A percentile compares a stretch with the other conserved stretches of the same genome.
These are phyloP conservation scores for Citeromyces nyonsensis DNA, from an alignment of 805 yeast species.

Conservation along the genomic window DNA sequence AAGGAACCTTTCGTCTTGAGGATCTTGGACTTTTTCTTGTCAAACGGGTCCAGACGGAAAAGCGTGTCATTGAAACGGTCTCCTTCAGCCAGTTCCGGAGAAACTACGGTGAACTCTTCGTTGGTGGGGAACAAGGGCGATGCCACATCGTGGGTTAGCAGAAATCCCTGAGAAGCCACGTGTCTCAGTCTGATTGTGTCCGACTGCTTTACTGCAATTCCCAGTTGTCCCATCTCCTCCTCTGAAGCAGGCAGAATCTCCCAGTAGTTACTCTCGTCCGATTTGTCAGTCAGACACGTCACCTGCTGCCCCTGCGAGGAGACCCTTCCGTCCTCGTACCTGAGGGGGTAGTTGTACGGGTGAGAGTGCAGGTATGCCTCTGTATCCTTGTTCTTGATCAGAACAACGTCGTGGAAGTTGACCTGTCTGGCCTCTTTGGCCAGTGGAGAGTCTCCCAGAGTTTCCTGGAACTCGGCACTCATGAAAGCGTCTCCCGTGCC, in stretches of 20 bases:
- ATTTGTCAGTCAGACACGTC: slow-evolving; percentile 40
- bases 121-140: slow-evolving; percentile 88
- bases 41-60: slow-evolving; percentile 54
- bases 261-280: slow-evolving; percentile 70
- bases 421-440: slow-evolving; percentile 58
- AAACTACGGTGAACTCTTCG: slow-evolving; percentile 77
- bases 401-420: slow-evolving; percentile 61
- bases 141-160: slow-evolving; percentile 90
- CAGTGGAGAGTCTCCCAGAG: slow-evolving; percentile 70
- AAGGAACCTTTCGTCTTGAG: slow-evolving; percentile 59
- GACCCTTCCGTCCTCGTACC: slow-evolving; percentile 92
- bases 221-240: slow-evolving; percentile 12
- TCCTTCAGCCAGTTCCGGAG: slow-evolving; percentile 40
- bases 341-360: slow-evolving; percentile 56
- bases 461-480: slow-evolving; percentile 92
- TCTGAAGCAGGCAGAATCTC: slow-evolving; percentile 53
- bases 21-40: slow-evolving; percentile 29
- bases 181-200: slow-evolving; percentile 73
- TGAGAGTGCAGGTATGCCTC: slow-evolving; percentile 78
- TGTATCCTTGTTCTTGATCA: slow-evolving; percentile 71
- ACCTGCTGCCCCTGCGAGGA: slow-evolving; percentile 94
- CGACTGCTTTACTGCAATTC: slow-evolving; percentile 47
- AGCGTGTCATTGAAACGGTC: slow-evolving; percentile 56
- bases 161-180: slow-evolving; percentile 59
- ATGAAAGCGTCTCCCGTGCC: slow-evolving; percentile 95